phyloP scores from a whole-genome alignment of 768 basidiomycete genomes.

The Russula sp. region DNA sequence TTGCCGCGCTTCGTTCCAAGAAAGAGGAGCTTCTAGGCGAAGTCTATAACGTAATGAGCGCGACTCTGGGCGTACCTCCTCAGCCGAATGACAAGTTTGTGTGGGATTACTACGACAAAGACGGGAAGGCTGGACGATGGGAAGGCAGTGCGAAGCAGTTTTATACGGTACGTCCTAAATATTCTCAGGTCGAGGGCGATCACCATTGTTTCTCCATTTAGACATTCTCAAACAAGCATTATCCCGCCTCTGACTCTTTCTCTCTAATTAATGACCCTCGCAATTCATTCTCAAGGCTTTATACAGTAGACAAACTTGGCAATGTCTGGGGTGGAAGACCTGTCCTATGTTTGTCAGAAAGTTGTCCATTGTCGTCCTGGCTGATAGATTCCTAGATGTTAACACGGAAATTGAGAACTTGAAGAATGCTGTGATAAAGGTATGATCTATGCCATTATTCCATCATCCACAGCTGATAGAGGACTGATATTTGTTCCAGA shows the following conservation, averaged over 20 bases:
- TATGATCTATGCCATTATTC: constrained; percentile 26
- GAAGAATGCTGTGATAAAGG: constrained; percentile 76
- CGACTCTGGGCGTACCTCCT: constrained; percentile 84
- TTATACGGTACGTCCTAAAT: constrained; percentile 39
- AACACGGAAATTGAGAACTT: constrained; percentile 81
- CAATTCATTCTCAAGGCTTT: constrained; percentile 73
- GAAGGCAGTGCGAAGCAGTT: constrained; percentile 79
- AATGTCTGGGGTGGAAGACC: constrained; percentile 86
- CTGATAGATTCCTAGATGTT: constrained; percentile 51
- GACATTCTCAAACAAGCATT: constrained; percentile 29
- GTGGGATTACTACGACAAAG: constrained; percentile 86
- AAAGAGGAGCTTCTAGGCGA: constrained; percentile 85
- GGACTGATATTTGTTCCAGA: constrained; percentile 5
- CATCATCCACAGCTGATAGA: too few species aligned
- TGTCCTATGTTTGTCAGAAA: constrained; percentile 61
- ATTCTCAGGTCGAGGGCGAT: constrained; percentile 20
- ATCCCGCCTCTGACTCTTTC: constrained; percentile 57
- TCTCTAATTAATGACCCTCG: constrained; percentile 95
- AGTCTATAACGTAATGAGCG: constrained; percentile 76
- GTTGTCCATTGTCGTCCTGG: neutral
- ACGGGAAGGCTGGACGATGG: constrained; percentile 70
- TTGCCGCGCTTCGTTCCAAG: constrained; percentile 61
- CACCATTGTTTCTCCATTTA: constrained; percentile 4
- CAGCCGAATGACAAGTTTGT: constrained; percentile 61
- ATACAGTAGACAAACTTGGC: constrained; percentile 89